A percentile compares a stretch with the other conserved stretches of the same genome.
These are phyloP conservation scores for Fomes fomentarius DNA, from an alignment of 1,284 basidiomycete species.

Conservation along the genomic window DNA sequence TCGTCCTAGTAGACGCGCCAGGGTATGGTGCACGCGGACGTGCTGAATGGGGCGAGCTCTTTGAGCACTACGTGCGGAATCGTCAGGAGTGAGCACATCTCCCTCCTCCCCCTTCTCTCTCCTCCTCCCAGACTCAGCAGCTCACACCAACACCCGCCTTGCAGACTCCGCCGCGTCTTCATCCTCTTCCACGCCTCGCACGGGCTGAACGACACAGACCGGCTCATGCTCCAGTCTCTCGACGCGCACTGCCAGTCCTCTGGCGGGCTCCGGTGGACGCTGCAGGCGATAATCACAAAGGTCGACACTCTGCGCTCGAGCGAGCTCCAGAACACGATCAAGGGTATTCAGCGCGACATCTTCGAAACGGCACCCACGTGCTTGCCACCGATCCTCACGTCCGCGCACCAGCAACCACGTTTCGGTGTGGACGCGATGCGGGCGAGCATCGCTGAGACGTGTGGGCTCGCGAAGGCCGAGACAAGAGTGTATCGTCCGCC, in stretches of 20 bases:
- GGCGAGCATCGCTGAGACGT: slow-evolving; percentile 59
- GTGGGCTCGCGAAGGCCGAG: slow-evolving; percentile 35
- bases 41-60: slow-evolving; percentile 71
- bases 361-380: slow-evolving; percentile 61
- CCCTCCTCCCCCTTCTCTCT: neutral
- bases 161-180: slow-evolving; percentile 68
- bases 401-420: slow-evolving; percentile 46
- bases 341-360: slow-evolving; percentile 40
- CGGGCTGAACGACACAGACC: slow-evolving; percentile 57
- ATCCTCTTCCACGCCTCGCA: slow-evolving; percentile 72
- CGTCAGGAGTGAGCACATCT: slow-evolving; percentile 56
- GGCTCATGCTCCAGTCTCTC: slow-evolving; percentile 60
- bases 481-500: slow-evolving; percentile 13
- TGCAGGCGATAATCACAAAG: slow-evolving; percentile 77
- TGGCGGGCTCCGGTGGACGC: slow-evolving; percentile 58
- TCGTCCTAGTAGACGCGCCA: slow-evolving; percentile 75
- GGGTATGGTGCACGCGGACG: slow-evolving; percentile 77
- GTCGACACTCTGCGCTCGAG: slow-evolving; percentile 51
- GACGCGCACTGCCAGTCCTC: slow-evolving; percentile 42
- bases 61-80: slow-evolving; percentile 62
- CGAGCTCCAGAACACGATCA: slow-evolving; percentile 36
- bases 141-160: no score
- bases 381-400: slow-evolving; percentile 62
- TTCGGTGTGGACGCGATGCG: slow-evolving; percentile 63
- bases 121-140: neutral